A percentile compares a stretch with the other conserved stretches of the same genome.
Evolutionary conservation across 306 rosid species (phyloP).

Genomic region (Benincasa hispida): DNA sequence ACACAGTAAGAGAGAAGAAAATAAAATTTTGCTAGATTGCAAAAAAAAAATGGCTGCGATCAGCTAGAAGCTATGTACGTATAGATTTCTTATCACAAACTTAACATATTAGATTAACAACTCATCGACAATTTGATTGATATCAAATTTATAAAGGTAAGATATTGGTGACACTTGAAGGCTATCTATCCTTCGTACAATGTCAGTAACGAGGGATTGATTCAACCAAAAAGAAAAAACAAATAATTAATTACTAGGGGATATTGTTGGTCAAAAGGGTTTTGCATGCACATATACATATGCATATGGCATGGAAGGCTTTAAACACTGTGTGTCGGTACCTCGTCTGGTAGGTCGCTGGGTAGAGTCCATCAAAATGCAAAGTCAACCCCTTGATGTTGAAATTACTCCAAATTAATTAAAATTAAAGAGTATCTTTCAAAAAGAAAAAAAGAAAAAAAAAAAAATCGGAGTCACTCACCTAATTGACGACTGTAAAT

Average conservation of each 20-base stretch:
- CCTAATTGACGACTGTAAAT: background rate
- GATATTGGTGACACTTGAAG: background rate
- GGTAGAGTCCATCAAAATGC: background rate
- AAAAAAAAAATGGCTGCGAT: no score
- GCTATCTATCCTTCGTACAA: background rate
- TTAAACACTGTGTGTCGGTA: background rate
- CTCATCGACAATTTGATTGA: background rate
- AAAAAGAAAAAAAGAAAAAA: no score
- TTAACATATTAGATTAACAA: background rate
- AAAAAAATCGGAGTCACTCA: background rate
- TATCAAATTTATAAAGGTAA: background rate
- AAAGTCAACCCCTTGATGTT: background rate
- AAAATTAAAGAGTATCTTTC: no score
- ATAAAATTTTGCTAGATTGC: no score
- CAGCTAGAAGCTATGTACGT: no score
- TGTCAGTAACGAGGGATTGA: background rate
- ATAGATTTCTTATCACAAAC: background rate
- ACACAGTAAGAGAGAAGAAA: no score
- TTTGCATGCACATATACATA: background rate
- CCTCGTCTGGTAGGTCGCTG: background rate
- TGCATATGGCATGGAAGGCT: background rate
- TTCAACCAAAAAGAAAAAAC: background rate
- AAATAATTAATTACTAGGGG: background rate
- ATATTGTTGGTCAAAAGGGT: background rate
- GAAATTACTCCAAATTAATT: background rate